These are phyloP conservation scores for Botryotinia globosa DNA, from an alignment of 2,329 filamentous ascomycete genomes.

Conservation along the genomic window DNA sequence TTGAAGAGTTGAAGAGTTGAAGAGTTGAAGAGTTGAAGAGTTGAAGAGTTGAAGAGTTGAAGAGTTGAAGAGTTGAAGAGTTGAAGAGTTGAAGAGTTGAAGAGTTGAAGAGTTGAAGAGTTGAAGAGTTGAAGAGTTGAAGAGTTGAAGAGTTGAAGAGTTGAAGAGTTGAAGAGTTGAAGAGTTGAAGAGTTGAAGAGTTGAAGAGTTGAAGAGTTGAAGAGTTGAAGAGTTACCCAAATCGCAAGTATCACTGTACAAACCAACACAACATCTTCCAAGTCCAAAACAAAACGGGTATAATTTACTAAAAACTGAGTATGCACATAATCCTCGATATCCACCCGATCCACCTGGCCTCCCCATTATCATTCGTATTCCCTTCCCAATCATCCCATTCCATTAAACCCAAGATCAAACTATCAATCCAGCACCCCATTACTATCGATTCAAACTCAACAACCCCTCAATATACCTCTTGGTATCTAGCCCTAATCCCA, in stretches of 20 bases:
- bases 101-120: neutral
- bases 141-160: neutral
- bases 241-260: neutral
- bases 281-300: neutral
- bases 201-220: no score
- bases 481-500: constrained; percentile 73
- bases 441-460: constrained; percentile 51
- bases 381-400: neutral
- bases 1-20: no score
- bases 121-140: no score
- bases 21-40: neutral
- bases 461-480: constrained; percentile 71
- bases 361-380: neutral
- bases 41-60: no score
- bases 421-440: neutral
- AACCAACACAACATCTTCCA: neutral
- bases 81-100: no score
- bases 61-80: neutral
- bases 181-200: no score
- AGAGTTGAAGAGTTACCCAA: neutral
- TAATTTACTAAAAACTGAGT: neutral
- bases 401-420: neutral
- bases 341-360: neutral
- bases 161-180: no score
- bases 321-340: neutral